Base-by-base conservation (phyloP, 2,329 filamentous ascomycete species). In the Raffaelea ambrosiae region DNA sequence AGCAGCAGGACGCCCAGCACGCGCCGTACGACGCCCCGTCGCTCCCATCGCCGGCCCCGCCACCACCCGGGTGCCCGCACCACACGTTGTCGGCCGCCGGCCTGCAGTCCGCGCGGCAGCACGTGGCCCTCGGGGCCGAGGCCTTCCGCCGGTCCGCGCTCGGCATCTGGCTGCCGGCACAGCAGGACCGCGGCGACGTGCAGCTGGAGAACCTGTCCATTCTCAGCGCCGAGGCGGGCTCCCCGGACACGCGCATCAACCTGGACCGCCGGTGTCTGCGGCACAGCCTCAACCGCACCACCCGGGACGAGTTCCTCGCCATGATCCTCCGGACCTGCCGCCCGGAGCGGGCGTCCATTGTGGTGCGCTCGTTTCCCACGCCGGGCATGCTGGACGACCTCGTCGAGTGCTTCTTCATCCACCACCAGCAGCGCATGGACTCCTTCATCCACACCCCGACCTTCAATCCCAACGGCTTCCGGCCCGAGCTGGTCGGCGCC, bases 391-490 rank as follows among this genome's bases (percentile, higher is more conserved):
- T 84, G 51, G 80, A 84, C 54, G 77, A 73, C 10, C 66, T 84
- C 48, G 68, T 82, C 13, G 76, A 83, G 50, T 74, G 77, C 51
- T 84, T 77, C 51, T 63, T 83, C 19, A 74, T 76, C 1, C 70
- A 71, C 2, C 76, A 81, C 40, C 65, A 70, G 22, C 72, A 78
- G 42, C 70, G 79, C 50, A 69, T 80, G 0, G 77, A 76, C 42
- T 68, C 71, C 41, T 84, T 74, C 68, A 73, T 86, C 48, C 81
- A 85, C 60, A 71, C 78, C 41, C 72, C 77, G 1, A 78, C 77
- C 0, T 75, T 84, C 36, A 71, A 68, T 2, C 67, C 81, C 8
- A 76, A 76, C 18, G 65, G 67, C 3, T 70, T 77, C 49, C 70
- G 70, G 51, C 73, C 79, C 0, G 79, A 83, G 53, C 76, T 82